Evolutionary conservation across 306 rosid genomes (phyloP).

Genomic region (Casuarina equisetifolia): DNA sequence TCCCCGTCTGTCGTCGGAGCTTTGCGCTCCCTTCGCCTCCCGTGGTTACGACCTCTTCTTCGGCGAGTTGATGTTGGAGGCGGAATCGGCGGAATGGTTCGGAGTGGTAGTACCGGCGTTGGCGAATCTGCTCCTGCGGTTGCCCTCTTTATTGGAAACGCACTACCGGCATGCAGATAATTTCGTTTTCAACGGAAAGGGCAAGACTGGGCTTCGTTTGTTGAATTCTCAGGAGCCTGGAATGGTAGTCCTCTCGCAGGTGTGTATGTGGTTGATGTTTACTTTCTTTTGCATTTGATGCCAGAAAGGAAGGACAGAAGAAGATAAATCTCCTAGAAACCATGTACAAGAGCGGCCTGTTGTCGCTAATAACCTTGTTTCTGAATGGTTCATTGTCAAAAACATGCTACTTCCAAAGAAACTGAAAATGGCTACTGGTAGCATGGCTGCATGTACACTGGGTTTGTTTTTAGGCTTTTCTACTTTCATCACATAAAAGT

Average conservation of each 20-base stretch:
- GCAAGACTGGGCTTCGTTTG: conserved; percentile 62
- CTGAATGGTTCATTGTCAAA: not conserved
- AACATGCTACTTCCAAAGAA: not conserved
- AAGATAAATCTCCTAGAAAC: not conserved
- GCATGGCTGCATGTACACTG: no score
- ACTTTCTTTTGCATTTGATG: not conserved
- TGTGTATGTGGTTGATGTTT: conserved; percentile 24
- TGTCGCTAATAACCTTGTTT: not conserved
- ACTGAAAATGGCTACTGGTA: not conserved
- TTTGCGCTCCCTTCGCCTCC: conserved; percentile 44
- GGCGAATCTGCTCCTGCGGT: conserved; percentile 67
- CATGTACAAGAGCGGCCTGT: not conserved
- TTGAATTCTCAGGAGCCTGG: conserved; percentile 71
- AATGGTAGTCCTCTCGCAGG: conserved; percentile 77
- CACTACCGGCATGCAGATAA: conserved; percentile 61
- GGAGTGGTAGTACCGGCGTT: conserved; percentile 64
- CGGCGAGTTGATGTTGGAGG: conserved; percentile 65
- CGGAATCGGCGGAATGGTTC: conserved; percentile 68
- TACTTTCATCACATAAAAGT: not conserved
- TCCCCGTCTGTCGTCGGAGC: conserved; percentile 47
- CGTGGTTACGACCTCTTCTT: conserved; percentile 73
- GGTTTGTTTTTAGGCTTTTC: not conserved
- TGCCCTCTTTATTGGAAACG: conserved; percentile 70
- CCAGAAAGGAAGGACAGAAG: not conserved
- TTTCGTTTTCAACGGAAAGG: conserved; percentile 28